These are phyloP conservation scores for Fusarium virguliforme DNA, from an alignment of 2,329 filamentous ascomycete genomes.

Conservation along the genomic window DNA sequence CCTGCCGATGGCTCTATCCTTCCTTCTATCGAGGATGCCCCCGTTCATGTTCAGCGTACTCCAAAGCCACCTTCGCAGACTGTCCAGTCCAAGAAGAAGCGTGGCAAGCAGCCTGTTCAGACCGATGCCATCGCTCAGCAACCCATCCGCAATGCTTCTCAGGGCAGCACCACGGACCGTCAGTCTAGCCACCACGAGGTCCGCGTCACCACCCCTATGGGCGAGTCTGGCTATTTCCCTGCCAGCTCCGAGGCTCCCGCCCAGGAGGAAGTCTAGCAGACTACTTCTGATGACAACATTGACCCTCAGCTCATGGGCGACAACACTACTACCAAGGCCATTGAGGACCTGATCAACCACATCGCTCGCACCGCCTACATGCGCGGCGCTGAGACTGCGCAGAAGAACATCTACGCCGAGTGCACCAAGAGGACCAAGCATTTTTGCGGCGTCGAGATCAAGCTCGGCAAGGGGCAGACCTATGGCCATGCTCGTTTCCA, in stretches of 20 bases:
- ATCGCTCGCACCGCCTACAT: not conserved
- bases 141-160: not conserved
- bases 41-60: not conserved
- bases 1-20: too few species aligned
- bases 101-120: not conserved
- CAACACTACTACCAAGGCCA: not conserved
- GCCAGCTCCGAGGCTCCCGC: not conserved
- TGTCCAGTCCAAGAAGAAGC: slow-evolving; percentile 25
- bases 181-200: not conserved
- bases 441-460: not conserved
- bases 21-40: not conserved
- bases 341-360: not conserved
- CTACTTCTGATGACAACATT: slow-evolving; percentile 1
- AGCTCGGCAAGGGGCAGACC: not conserved
- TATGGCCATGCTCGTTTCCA: too few species aligned
- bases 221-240: not conserved
- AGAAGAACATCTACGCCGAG: not conserved
- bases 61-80: slow-evolving; percentile 10
- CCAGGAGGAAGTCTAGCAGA: not conserved
- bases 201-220: not conserved
- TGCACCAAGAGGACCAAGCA: too few species aligned
- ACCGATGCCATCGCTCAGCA: not conserved
- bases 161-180: not conserved
- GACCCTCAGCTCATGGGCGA: not conserved
- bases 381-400: not conserved